phyloP scores from a whole-genome alignment of 2,329 filamentous ascomycete genomes.

The Alternaria incomplexa region DNA sequence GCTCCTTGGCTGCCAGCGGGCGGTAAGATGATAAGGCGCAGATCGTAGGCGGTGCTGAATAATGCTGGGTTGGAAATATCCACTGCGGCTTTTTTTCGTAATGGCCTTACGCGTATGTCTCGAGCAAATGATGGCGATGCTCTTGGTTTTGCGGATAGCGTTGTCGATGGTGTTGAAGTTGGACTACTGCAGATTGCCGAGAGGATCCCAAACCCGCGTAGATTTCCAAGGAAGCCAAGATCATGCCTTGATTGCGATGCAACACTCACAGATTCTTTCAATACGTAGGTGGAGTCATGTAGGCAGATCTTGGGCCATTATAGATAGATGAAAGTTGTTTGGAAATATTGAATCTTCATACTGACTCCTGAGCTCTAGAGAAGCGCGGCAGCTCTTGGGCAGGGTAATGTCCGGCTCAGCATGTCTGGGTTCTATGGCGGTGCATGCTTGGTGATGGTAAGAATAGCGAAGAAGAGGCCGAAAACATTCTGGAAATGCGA shows the following conservation, averaged over 20 bases:
- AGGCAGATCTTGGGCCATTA: background rate
- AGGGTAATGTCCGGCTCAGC: background rate
- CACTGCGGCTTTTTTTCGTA: background rate
- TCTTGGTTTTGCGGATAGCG: background rate
- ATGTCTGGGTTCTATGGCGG: background rate
- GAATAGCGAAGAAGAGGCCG: background rate
- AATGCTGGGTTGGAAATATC: background rate
- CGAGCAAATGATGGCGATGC: background rate
- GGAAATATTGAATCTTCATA: background rate
- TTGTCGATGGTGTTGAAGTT: background rate
- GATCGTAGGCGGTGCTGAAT: conserved; percentile 7
- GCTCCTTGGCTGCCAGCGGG: conserved; percentile 18
- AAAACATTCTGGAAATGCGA: background rate
- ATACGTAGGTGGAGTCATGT: conserved; percentile 4
- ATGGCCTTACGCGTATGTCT: background rate
- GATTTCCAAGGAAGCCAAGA: conserved; percentile 10
- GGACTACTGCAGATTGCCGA: conserved; percentile 4
- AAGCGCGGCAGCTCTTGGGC: background rate
- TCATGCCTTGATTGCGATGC: conserved; percentile 11
- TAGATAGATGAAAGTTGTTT: background rate
- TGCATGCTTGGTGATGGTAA: background rate
- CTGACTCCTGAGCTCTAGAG: background rate
- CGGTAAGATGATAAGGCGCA: conserved; percentile 5
- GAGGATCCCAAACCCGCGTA: background rate
- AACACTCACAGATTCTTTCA: conserved; percentile 4